Evolutionary conservation across 2,329 filamentous ascomycete species (phyloP).

Genomic region (Daldinia sp.): DNA sequence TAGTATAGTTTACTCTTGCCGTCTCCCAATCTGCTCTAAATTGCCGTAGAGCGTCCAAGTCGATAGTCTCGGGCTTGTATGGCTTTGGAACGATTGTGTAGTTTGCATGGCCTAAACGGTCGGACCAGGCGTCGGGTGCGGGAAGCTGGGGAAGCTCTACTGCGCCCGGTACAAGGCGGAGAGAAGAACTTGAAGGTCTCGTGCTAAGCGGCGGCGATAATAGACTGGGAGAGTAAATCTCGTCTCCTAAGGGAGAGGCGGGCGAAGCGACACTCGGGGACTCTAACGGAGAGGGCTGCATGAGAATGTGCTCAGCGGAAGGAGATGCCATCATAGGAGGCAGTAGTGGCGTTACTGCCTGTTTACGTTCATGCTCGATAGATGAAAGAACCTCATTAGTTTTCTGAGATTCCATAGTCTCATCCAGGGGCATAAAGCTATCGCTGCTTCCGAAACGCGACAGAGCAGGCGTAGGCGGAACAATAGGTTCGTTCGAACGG

Average conservation of each 20-base stretch:
- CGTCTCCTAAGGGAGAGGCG: conserved; percentile 61
- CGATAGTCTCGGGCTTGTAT: conserved; percentile 72
- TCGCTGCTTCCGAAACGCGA: conserved; percentile 69
- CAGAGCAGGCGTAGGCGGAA: conserved; percentile 68
- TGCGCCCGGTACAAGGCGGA: conserved; percentile 59
- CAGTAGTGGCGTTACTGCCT: conserved; percentile 83
- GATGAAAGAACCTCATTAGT: conserved; percentile 59
- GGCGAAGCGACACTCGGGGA: conserved; percentile 80
- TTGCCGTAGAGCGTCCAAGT: conserved; percentile 64
- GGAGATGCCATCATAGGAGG: conserved; percentile 78
- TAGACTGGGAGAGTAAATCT: conserved; percentile 50
- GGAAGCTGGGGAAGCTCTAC: conserved; percentile 58
- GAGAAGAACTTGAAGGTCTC: conserved; percentile 79
- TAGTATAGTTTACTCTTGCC: conserved; percentile 86
- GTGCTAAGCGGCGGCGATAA: conserved; percentile 79
- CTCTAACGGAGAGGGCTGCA: conserved; percentile 80
- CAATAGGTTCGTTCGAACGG: conserved; percentile 57
- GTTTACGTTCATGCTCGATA: conserved; percentile 64
- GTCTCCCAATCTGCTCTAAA: conserved; percentile 83
- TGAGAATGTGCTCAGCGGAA: conserved; percentile 58
- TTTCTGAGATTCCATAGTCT: conserved; percentile 61
- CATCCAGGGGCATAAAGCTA: conserved; percentile 56
- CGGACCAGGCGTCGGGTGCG: conserved; percentile 82
- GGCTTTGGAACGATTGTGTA: conserved; percentile 87
- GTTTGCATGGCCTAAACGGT: conserved; percentile 88